phyloP scores from a whole-genome alignment of 345 rosid species.

The Streptanthus diversifolius region DNA sequence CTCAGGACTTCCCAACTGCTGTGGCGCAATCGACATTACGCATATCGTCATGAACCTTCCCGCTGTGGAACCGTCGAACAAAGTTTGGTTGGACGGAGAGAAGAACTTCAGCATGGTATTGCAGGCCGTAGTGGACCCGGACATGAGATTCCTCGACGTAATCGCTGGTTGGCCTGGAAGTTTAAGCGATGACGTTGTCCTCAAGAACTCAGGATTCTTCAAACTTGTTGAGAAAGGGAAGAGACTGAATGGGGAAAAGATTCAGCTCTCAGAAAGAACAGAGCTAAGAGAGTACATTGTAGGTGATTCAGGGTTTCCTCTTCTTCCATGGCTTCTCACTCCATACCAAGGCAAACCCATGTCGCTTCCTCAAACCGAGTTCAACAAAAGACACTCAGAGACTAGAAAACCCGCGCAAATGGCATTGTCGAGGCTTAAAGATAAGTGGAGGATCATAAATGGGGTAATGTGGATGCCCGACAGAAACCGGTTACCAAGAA shows the following conservation, averaged over 20 bases:
- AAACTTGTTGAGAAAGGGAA: conserved; percentile 58
- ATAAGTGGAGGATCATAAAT: conserved; percentile 70
- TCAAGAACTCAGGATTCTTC: conserved; percentile 56
- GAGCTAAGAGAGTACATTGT: conserved; percentile 56
- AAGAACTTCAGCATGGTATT: conserved; percentile 70
- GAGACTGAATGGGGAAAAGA: conserved; percentile 46
- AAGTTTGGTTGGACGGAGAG: conserved; percentile 60
- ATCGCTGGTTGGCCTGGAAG: conserved; percentile 72
- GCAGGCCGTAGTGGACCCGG: conserved; percentile 68
- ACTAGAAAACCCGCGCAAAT: conserved; percentile 46
- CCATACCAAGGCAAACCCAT: conserved; percentile 55
- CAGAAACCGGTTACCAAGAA: conserved; percentile 55
- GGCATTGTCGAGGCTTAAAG: conserved; percentile 65
- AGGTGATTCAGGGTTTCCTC: conserved; percentile 60
- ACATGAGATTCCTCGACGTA: conserved; percentile 69
- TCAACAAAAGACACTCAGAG: conserved; percentile 55
- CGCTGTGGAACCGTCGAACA: conserved; percentile 50
- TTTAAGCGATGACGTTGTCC: conserved; percentile 53
- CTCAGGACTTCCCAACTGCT: conserved; percentile 63
- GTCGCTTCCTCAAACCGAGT: conserved; percentile 43
- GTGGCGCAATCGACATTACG: conserved; percentile 65
- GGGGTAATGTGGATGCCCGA: conserved; percentile 84
- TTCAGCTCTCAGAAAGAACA: conserved; percentile 38
- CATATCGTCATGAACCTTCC: conserved; percentile 65
- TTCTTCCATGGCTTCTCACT: conserved; percentile 61